These are phyloP conservation scores for Lactarius trivialis DNA, from an alignment of 768 basidiomycete species.

Conservation along the genomic window DNA sequence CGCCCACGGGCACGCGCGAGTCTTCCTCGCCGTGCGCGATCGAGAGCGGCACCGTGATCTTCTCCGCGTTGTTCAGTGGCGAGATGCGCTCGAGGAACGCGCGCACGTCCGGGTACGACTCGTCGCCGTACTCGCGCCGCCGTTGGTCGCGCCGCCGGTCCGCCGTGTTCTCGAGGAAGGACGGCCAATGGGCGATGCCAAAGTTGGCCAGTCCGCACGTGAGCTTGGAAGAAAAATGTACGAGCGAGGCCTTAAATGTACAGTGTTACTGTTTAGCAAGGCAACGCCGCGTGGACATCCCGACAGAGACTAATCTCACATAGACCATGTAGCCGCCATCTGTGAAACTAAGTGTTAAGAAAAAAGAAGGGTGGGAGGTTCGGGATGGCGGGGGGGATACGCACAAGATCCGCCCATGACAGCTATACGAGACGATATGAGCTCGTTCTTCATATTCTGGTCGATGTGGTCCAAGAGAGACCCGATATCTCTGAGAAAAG, in stretches of 20 bases:
- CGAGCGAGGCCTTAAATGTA: constrained; percentile 32
- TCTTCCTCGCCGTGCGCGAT: constrained; percentile 41
- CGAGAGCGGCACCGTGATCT: constrained; percentile 33
- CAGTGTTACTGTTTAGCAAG: neutral
- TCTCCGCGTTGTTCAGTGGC: constrained; percentile 34
- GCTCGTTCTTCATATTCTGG: constrained; percentile 30
- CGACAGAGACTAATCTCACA: neutral
- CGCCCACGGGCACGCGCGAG: constrained; percentile 35
- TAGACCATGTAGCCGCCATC: constrained; percentile 21
- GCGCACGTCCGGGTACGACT: constrained; percentile 33
- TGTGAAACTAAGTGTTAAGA: neutral
- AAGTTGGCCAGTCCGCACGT: constrained; percentile 38
- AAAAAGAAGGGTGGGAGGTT: neutral
- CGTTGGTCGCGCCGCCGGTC: constrained; percentile 31
- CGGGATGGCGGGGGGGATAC: constrained; percentile 3
- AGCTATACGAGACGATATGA: constrained; percentile 35
- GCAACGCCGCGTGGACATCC: neutral
- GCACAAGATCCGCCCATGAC: constrained; percentile 39
- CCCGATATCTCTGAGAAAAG: constrained; percentile 32
- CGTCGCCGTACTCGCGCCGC: constrained; percentile 38
- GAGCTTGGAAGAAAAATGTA: constrained; percentile 37
- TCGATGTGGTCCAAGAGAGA: constrained; percentile 34
- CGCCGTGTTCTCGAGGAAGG: constrained; percentile 39
- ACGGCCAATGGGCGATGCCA: constrained; percentile 36
- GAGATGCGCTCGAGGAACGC: constrained; percentile 36